A percentile compares a stretch with the other conserved stretches of the same genome.
These are phyloP conservation scores for Sporothrix euskadiensis DNA, from an alignment of 2,329 filamentous ascomycete genomes.

Conservation along the genomic window DNA sequence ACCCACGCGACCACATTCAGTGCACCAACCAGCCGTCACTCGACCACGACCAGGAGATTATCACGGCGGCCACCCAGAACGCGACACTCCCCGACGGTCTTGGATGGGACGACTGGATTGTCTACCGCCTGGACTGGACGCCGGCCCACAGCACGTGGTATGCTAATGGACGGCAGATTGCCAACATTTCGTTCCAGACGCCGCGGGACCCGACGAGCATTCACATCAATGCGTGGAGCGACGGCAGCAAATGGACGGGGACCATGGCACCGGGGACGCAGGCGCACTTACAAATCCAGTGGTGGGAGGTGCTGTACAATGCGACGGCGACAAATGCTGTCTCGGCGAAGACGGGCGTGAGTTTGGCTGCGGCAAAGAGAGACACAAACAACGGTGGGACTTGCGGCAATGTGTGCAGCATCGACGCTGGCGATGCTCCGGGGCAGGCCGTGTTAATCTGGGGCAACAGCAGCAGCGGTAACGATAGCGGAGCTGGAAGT, in stretches of 20 bases:
- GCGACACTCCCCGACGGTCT: constrained; percentile 47
- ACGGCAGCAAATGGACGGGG: constrained; percentile 61
- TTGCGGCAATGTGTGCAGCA: constrained; percentile 36
- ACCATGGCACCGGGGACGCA: constrained; percentile 54
- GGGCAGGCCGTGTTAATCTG: constrained; percentile 24
- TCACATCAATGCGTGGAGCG: constrained; percentile 62
- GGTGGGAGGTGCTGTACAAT: constrained; percentile 63
- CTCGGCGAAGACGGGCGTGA: not conserved
- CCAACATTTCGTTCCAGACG: constrained; percentile 56
- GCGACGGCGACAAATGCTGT: constrained; percentile 36
- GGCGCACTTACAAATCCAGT: constrained; percentile 61
- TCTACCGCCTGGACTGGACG: constrained; percentile 63
- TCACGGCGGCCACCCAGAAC: constrained; percentile 51
- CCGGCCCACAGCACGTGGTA: constrained; percentile 57
- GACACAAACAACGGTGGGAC: not conserved
- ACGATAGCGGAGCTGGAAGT: not conserved
- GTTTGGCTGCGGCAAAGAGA: not conserved
- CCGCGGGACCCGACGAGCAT: constrained; percentile 55
- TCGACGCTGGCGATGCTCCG: constrained; percentile 16
- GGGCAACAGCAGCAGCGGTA: constrained; percentile 6
- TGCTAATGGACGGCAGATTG: constrained; percentile 52
- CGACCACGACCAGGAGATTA: constrained; percentile 46
- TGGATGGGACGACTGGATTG: constrained; percentile 57
- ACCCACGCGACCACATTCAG: constrained; percentile 48
- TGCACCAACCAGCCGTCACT: constrained; percentile 64